Percentiles rank a stretch among this genome's conserved stretches.
These are phyloP conservation scores for Spiraea crenata DNA, from an alignment of 331 rosid genomes.

Conservation along the genomic window DNA sequence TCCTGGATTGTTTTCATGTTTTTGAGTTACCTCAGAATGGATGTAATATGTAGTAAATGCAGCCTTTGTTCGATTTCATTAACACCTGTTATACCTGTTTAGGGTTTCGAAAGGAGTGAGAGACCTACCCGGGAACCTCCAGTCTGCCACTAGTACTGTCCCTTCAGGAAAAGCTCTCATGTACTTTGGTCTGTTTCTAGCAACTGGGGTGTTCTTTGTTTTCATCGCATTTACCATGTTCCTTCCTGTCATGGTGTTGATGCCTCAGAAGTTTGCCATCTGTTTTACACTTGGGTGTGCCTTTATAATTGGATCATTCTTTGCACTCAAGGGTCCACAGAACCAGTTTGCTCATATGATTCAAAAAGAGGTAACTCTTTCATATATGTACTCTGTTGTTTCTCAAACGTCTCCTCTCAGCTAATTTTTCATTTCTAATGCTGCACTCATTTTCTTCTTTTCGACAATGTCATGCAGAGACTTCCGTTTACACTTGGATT, in stretches of 20 bases:
- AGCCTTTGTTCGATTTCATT: slow-evolving; percentile 8
- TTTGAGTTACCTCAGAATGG: background rate
- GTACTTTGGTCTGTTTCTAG: slow-evolving; percentile 78
- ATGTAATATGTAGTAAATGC: slow-evolving; percentile 7
- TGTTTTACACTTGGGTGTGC: slow-evolving; percentile 92
- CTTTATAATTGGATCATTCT: slow-evolving; percentile 81
- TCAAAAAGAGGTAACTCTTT: slow-evolving; percentile 66
- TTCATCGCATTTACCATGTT: slow-evolving; percentile 92
- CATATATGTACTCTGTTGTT: background rate
- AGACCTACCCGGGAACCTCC: slow-evolving; percentile 82
- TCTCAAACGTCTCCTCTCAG: background rate
- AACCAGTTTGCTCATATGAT: slow-evolving; percentile 82
- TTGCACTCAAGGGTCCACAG: slow-evolving; percentile 81
- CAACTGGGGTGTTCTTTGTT: slow-evolving; percentile 81
- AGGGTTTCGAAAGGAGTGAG: slow-evolving; percentile 96
- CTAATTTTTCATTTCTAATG: slow-evolving; percentile 13
- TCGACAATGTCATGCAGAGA: slow-evolving; percentile 53
- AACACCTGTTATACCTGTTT: slow-evolving; percentile 17
- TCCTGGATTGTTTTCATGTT: background rate
- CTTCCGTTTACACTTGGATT: slow-evolving; percentile 82
- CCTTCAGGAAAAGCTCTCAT: slow-evolving; percentile 93
- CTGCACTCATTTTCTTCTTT: slow-evolving; percentile 15
- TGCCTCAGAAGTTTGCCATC: slow-evolving; percentile 96
- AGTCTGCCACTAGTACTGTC: slow-evolving; percentile 74
- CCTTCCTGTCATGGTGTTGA: slow-evolving; percentile 85